Conservation (phyloP, 2,329 filamentous ascomycete species). For the Periconia sp. region DNA sequence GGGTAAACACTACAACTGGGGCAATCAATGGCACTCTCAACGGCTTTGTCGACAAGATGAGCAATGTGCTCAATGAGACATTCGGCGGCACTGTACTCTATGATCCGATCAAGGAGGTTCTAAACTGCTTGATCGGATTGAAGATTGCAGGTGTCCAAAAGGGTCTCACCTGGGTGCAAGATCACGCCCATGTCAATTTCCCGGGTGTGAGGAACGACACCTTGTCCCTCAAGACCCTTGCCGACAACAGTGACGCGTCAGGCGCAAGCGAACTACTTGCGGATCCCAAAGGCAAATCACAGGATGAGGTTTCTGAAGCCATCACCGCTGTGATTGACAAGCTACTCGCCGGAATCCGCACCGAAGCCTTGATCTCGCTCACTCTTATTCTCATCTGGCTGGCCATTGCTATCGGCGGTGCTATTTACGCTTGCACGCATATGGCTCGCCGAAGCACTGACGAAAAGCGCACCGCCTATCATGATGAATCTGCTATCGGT, state of each 20-base stretch:
- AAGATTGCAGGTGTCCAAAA: slow-evolving; percentile 86
- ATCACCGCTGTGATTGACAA: slow-evolving; percentile 72
- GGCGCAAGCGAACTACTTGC: slow-evolving; percentile 76
- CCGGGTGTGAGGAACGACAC: slow-evolving; percentile 79
- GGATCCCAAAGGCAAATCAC: slow-evolving; percentile 73
- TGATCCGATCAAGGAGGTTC: slow-evolving; percentile 76
- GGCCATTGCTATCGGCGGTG: slow-evolving; percentile 75
- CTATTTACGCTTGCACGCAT: slow-evolving; percentile 68
- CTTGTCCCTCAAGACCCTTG: slow-evolving; percentile 79
- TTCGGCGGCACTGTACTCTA: slow-evolving; percentile 85
- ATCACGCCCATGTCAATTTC: slow-evolving; percentile 83
- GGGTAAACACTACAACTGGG: slow-evolving; percentile 82
- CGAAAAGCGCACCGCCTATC: slow-evolving; percentile 57
- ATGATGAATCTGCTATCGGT: slow-evolving; percentile 35
- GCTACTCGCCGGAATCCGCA: slow-evolving; percentile 71
- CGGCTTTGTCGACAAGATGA: slow-evolving; percentile 78
- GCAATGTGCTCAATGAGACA: slow-evolving; percentile 72
- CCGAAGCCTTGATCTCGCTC: slow-evolving; percentile 80
- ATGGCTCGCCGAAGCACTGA: slow-evolving; percentile 69
- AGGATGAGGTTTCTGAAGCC: slow-evolving; percentile 81
- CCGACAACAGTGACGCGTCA: slow-evolving; percentile 55
- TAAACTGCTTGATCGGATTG: slow-evolving; percentile 85
- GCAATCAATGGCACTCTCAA: slow-evolving; percentile 88
- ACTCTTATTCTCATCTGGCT: slow-evolving; percentile 79
- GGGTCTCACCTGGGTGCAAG: slow-evolving; percentile 90